Percentiles rank a stretch among this genome's conserved stretches.
Conservation (phyloP, 2,329 filamentous ascomycete genomes). For the Colletotrichum kahawae region DNA sequence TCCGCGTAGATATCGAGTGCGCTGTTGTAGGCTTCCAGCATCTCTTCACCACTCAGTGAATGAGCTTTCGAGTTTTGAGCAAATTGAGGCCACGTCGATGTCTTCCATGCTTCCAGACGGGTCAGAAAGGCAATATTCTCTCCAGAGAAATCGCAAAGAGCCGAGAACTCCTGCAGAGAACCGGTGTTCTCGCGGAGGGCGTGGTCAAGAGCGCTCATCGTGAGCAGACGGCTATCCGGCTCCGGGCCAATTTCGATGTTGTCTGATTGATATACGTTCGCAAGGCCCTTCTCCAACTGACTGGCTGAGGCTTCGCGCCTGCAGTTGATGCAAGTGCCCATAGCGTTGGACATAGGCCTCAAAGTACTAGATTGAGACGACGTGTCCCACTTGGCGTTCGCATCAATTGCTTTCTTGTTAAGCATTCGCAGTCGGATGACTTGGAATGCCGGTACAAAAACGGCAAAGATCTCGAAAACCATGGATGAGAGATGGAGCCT, state of each 20-base stretch:
- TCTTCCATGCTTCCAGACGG: constrained; percentile 51
- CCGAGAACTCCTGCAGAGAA: constrained; percentile 56
- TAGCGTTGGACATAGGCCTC: constrained; percentile 5
- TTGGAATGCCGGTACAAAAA: constrained; percentile 52
- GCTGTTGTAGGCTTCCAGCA: constrained; percentile 40
- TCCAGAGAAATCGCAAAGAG: constrained; percentile 59
- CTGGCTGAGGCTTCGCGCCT: constrained; percentile 21
- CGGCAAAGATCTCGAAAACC: constrained; percentile 58
- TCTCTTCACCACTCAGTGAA: not conserved
- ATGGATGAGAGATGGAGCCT: constrained; percentile 56
- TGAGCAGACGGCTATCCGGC: constrained; percentile 48
- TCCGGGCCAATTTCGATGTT: constrained; percentile 2
- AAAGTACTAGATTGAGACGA: constrained; percentile 27
- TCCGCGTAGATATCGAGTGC: constrained; percentile 54
- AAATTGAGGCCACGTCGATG: not conserved
- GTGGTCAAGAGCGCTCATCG: constrained; percentile 57
- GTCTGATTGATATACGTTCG: constrained; percentile 25
- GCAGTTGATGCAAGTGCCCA: constrained; percentile 22
- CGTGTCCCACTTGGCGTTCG: constrained; percentile 34
- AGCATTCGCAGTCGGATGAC: constrained; percentile 30
- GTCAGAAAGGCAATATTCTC: constrained; percentile 64
- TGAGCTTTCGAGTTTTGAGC: not conserved
- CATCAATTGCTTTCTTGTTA: constrained; percentile 26
- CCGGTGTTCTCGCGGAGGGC: constrained; percentile 49
- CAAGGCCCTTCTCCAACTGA: constrained; percentile 36